A percentile compares a stretch with the other conserved stretches of the same genome.
Conservation (phyloP, 2,329 filamentous ascomycete species). For the Metarhizium brunneum region DNA sequence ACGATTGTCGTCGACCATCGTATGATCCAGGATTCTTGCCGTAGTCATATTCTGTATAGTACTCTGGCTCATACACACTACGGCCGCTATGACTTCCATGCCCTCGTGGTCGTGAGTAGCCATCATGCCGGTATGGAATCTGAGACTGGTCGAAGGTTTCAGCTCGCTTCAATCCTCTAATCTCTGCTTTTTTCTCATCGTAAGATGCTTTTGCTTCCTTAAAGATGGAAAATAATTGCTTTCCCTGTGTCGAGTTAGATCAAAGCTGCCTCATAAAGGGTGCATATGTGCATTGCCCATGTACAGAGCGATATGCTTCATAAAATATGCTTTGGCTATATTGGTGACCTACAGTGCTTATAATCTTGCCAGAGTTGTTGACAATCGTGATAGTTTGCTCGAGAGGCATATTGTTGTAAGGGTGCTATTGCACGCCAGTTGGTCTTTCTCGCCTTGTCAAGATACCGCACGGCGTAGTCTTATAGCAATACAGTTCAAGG, state of each 20-base stretch:
- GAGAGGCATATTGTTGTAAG: slow-evolving; percentile 26
- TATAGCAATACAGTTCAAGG: background rate
- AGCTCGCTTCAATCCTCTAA: slow-evolving; percentile 58
- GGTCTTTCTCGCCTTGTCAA: background rate
- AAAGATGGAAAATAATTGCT: slow-evolving; percentile 82
- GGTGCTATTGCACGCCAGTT: background rate
- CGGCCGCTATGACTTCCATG: background rate
- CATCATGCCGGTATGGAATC: slow-evolving; percentile 8
- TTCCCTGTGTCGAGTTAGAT: slow-evolving; percentile 51
- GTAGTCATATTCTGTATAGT: slow-evolving; percentile 24
- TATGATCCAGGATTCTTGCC: slow-evolving; percentile 17
- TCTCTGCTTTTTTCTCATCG: slow-evolving; percentile 74
- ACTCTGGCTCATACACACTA: slow-evolving; percentile 10
- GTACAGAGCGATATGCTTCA: background rate
- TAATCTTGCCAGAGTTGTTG: slow-evolving; percentile 83
- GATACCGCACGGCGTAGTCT: background rate
- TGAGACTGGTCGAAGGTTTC: slow-evolving; percentile 40
- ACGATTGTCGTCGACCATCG: slow-evolving; percentile 21
- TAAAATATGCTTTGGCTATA: background rate
- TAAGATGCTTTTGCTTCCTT: slow-evolving; percentile 87
- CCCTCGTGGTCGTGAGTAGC: slow-evolving; percentile 1
- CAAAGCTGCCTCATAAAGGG: background rate
- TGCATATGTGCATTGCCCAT: background rate
- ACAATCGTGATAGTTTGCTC: slow-evolving; percentile 78
- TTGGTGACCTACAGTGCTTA: slow-evolving; percentile 62